phyloP scores from a whole-genome alignment of 176 grass and related monocot genomes.

The Raddia distichophylla region DNA sequence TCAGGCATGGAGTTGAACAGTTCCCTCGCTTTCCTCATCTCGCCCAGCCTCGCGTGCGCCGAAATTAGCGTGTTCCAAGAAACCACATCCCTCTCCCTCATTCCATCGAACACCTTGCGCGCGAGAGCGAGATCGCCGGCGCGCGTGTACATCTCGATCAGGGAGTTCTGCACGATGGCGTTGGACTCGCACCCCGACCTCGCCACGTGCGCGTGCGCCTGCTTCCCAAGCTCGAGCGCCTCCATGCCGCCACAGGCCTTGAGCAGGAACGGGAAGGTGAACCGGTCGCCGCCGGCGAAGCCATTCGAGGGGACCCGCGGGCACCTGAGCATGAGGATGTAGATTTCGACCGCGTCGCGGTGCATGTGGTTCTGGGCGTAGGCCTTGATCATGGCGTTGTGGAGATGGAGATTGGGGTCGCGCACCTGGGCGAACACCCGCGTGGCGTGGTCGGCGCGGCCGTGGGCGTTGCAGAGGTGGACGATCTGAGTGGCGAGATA shows the following conservation, averaged over 20 bases:
- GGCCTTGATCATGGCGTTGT: conserved; percentile 68
- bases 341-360: conserved; percentile 46
- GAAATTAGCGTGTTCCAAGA: conserved; percentile 78
- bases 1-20: conserved; percentile 59
- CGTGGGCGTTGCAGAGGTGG: conserved; percentile 53
- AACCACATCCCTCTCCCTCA: conserved; percentile 48
- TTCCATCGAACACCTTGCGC: conserved; percentile 59
- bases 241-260: conserved; percentile 51
- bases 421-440: conserved; percentile 52
- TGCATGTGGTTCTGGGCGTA: conserved; percentile 59
- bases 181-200: conserved; percentile 51
- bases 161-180: conserved; percentile 57
- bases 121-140: conserved; percentile 39
- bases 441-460: conserved; percentile 50
- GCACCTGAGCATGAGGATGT: conserved; percentile 53
- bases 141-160: conserved; percentile 65
- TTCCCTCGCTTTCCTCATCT: conserved; percentile 47
- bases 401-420: conserved; percentile 54
- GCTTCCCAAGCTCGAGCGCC: conserved; percentile 41
- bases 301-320: background rate
- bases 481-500: conserved; percentile 68
- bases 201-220: conserved; percentile 51
- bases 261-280: conserved; percentile 79
- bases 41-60: conserved; percentile 53
- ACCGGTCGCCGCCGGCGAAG: conserved; percentile 50